Percentiles rank a stretch among this genome's conserved stretches.
Evolutionary conservation across 441 rosid genomes (phyloP).

Genomic region (Adansonia rubrostipa): DNA sequence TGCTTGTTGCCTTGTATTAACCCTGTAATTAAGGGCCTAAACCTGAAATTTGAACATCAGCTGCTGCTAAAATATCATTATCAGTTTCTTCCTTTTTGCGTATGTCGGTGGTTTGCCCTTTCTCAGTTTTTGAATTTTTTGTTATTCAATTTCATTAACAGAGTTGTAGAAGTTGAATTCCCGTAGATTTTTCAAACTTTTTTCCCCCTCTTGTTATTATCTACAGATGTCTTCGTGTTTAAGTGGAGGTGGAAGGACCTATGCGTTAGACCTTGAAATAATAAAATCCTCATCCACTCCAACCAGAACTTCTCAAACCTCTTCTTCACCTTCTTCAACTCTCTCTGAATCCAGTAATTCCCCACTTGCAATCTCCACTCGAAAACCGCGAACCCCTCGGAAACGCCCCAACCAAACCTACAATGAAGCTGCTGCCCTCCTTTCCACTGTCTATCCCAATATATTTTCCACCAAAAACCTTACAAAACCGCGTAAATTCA

Average conservation of each 20-base stretch:
- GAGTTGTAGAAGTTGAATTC: conserved; percentile 10
- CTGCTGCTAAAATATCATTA: background rate
- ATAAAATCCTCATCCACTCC: conserved; percentile 61
- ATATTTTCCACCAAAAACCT: conserved; percentile 57
- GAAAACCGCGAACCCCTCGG: conserved; percentile 76
- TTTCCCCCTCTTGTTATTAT: background rate
- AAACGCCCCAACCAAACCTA: conserved; percentile 91
- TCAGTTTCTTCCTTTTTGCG: background rate
- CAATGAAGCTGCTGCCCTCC: conserved; percentile 95
- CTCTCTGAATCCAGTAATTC: conserved; percentile 73
- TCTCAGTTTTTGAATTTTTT: background rate
- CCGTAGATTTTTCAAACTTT: background rate
- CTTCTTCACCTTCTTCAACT: conserved; percentile 82
- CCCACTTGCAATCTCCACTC: conserved; percentile 70
- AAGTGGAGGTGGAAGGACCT: conserved; percentile 68
- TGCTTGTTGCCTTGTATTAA: background rate
- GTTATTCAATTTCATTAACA: too few relatives aligned
- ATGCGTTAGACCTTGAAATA: conserved; percentile 68
- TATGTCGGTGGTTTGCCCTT: background rate
- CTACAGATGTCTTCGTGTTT: conserved; percentile 65
- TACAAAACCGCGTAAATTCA: conserved; percentile 44
- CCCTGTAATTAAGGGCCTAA: too few relatives aligned
- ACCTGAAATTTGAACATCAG: too few relatives aligned
- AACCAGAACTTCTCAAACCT: conserved; percentile 55
- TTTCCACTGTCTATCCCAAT: conserved; percentile 82